Base-by-base conservation (phyloP, 2,329 filamentous ascomycete genomes). In the Xylariomycetidae sp. region DNA sequence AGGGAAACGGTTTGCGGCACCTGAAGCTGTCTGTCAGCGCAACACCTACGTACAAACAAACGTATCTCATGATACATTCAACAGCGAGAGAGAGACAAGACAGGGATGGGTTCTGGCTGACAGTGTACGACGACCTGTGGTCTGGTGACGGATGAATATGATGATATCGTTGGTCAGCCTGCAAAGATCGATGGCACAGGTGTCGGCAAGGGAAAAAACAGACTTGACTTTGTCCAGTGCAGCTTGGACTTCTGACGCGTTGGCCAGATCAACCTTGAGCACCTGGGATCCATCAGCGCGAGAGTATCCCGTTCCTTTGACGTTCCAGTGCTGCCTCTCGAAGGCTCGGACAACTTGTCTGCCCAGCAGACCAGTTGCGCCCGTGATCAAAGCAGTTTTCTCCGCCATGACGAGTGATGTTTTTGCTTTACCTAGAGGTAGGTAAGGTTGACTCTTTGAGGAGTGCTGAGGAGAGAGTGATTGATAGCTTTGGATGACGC, bases 1-100 rank as follows among this genome's bases (percentile, higher is more conserved):
- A 3, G 89, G 88, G 51, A 83, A 94, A 41, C 87, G 80, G 59
- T 94, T 89, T 28, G 88, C 88, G 25, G 88, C 89, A 55, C 85
- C 85, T 89, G 30, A 31, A 31, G 29, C 16, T n/a, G 15, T 6
- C 23, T 18, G 17, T 23, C 9, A 16, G 33, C 17, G 33, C 16
- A 19, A 9, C 15, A 15, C 19, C 14, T 22, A 26, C 16, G 25
- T 25, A n/a, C 14, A 14, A n/a, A n/a, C n/a, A n/a, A n/a, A n/a
- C n/a, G n/a, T n/a, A n/a, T n/a, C n/a, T n/a, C n/a, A n/a, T n/a
- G n/a, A n/a, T n/a, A n/a, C n/a, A n/a, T n/a, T n/a, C n/a, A n/a
- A n/a, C n/a, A n/a, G n/a, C n/a, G n/a, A n/a, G n/a, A n/a, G n/a
- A n/a, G n/a, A n/a, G n/a, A n/a, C n/a, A 13, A 32, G 27, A 26